phyloP scores from a whole-genome alignment of 2,329 filamentous ascomycete genomes.

The Paraconiothyrium sp. region DNA sequence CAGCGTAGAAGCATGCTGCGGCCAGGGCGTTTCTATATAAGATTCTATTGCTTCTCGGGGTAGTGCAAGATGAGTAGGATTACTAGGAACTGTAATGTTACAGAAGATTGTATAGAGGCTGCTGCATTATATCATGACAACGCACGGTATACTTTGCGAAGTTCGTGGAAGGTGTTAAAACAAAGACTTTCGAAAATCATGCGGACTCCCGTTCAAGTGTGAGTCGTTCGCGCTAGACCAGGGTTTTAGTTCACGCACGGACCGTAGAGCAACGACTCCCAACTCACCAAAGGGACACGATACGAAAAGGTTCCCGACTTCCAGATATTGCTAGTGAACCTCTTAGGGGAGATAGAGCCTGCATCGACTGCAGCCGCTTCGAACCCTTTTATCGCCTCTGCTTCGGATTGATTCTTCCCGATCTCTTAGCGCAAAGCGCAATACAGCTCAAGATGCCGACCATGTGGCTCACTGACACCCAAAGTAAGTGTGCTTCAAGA shows the following conservation, averaged over 20 bases:
- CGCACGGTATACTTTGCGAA: not conserved
- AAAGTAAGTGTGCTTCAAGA: conserved; percentile 72
- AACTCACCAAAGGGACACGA: conserved; percentile 41
- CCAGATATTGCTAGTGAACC: conserved; percentile 8
- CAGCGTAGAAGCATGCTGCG: conserved; percentile 59
- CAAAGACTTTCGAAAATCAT: conserved; percentile 26
- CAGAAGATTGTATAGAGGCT: not conserved
- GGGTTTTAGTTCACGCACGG: conserved; percentile 25
- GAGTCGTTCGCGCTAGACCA: conserved; percentile 33
- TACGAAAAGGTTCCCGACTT: conserved; percentile 29
- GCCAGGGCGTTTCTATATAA: conserved; percentile 57
- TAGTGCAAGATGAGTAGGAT: not conserved
- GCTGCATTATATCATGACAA: not conserved
- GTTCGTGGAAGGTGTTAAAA: conserved; percentile 3
- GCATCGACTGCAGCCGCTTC: conserved; percentile 14
- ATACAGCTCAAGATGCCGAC: conserved; percentile 68
- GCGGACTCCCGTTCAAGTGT: conserved; percentile 25
- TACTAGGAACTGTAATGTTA: not conserved
- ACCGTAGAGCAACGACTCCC: conserved; percentile 23
- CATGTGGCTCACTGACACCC: conserved; percentile 95
- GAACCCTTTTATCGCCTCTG: not conserved
- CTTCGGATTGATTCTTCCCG: not conserved
- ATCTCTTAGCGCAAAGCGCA: conserved; percentile 10
- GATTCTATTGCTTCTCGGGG: not conserved
- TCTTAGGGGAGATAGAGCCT: conserved; percentile 17